Percentiles rank a stretch among this genome's conserved stretches.
Conservation (phyloP, 768 basidiomycete species). For the Boletus speciosus region DNA sequence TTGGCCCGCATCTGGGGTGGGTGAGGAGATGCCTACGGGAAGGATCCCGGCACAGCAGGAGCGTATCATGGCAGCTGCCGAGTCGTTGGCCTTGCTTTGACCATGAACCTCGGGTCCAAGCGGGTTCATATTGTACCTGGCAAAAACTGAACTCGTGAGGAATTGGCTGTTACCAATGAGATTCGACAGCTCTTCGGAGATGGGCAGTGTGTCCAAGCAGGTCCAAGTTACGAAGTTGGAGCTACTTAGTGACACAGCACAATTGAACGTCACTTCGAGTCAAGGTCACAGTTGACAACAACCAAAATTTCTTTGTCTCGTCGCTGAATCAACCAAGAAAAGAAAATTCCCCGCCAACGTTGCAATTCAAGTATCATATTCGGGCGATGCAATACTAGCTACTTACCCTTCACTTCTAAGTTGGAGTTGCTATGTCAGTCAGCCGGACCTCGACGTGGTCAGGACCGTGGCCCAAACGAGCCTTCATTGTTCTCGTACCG, state of each 20-base stretch:
- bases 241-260: not conserved
- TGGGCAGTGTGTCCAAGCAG: slow-evolving; percentile 1
- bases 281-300: too few species aligned
- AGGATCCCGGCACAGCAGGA: not conserved
- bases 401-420: not conserved
- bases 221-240: not conserved
- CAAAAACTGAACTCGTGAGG: not conserved
- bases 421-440: not conserved
- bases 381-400: not conserved
- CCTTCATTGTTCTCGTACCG: not conserved
- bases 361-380: not conserved
- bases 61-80: slow-evolving; percentile 10
- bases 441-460: not conserved
- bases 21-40: not conserved
- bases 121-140: not conserved
- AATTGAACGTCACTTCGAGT: not conserved
- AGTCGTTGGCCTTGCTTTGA: slow-evolving; percentile 19
- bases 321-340: not conserved
- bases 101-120: slow-evolving; percentile 2
- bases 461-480: not conserved
- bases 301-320: not conserved
- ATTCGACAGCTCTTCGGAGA: slow-evolving; percentile 3
- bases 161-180: not conserved
- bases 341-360: not conserved
- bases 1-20: slow-evolving; percentile 1